Evolutionary conservation across 2,329 filamentous ascomycete species (phyloP), one percentile per base, ranked within the genome.

Genomic region (Pseudogymnoascus sp.): DNA sequence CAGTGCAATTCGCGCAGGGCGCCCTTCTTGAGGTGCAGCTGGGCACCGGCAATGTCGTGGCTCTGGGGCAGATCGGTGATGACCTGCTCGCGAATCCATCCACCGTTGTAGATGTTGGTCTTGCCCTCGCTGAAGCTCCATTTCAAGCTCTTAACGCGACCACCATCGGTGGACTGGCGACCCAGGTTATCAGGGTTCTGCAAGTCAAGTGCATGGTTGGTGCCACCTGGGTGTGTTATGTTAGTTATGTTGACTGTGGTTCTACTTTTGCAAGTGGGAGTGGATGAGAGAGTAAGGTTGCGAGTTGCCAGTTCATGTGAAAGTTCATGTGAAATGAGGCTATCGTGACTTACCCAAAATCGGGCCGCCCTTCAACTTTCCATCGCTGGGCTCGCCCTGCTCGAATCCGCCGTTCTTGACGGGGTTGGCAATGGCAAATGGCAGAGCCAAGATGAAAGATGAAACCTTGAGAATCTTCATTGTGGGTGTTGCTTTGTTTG

Each of bases 61-160:
- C 85, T 87, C 12, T 79, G 75, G 0, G 87, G 86, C 5, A 89
- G 72, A 69, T 89, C 87, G n/a, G 82, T 81, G 58, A 87, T 79
- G 61, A 87, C 83, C 68, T 88, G 85, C 72, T 87, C 81, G 25
- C 86, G 78, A 1, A 83, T 80, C 85, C 85, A 89, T 2, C 87
- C 86, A 1, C 86, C 86, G 27, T 80, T 80, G 60, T 85, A 77
- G 36, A 88, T 77, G 25, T 78, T 79, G 1, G 83, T 86, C 73
- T 83, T 85, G 25, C 84, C 87, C 71, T 87, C 82, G 0, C 84
- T 87, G 73, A 89, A 88, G 60, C 83, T 82, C 86, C 86, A 83
- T 70, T 88, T 88, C 66, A 88, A 75, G 69, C 88, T 89, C 0
- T 83, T 82, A 0, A 89, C 85, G 9, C 80, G 74, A 13, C 86